These are phyloP conservation scores for Leccinellum rugosiceps DNA, from an alignment of 768 basidiomycete genomes.

Conservation along the genomic window DNA sequence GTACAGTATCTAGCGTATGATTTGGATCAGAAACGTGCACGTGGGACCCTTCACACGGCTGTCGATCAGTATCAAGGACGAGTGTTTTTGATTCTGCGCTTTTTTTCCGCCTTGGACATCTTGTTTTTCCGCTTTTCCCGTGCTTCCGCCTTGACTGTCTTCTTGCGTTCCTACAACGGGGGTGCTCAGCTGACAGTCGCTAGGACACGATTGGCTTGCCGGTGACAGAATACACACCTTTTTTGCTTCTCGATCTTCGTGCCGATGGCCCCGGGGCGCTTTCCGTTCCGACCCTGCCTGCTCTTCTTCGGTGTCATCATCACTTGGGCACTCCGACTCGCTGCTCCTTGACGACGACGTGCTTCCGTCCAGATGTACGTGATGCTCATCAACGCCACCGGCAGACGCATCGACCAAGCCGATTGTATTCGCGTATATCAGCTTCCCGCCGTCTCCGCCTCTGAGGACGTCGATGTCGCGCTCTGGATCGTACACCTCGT, in stretches of 20 bases:
- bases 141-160: slow-evolving; percentile 80
- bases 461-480: slow-evolving; percentile 78
- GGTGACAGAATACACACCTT: slow-evolving; percentile 49
- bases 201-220: slow-evolving; percentile 5
- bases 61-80: slow-evolving; percentile 17
- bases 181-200: not conserved
- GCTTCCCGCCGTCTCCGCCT: slow-evolving; percentile 62
- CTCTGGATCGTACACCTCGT: slow-evolving; percentile 94
- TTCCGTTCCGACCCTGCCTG: slow-evolving; percentile 44
- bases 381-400: slow-evolving; percentile 1
- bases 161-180: slow-evolving; percentile 79
- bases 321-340: slow-evolving; percentile 26
- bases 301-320: slow-evolving; percentile 35
- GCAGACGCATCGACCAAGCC: slow-evolving; percentile 57
- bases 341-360: slow-evolving; percentile 23
- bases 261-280: slow-evolving; percentile 79
- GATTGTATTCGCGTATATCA: slow-evolving; percentile 88
- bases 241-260: slow-evolving; percentile 89
- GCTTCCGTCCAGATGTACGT: slow-evolving; percentile 19
- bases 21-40: slow-evolving; percentile 1
- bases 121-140: slow-evolving; percentile 87
- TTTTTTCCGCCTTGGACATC: slow-evolving; percentile 96
- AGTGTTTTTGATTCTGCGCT: slow-evolving; percentile 66
- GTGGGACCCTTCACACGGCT: slow-evolving; percentile 12
- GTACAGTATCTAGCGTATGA: slow-evolving; percentile 1